A percentile compares a stretch with the other conserved stretches of the same genome.
Evolutionary conservation across 169 alveolate species (phyloP).

Genomic region (Eimeria necatrix): DNA sequence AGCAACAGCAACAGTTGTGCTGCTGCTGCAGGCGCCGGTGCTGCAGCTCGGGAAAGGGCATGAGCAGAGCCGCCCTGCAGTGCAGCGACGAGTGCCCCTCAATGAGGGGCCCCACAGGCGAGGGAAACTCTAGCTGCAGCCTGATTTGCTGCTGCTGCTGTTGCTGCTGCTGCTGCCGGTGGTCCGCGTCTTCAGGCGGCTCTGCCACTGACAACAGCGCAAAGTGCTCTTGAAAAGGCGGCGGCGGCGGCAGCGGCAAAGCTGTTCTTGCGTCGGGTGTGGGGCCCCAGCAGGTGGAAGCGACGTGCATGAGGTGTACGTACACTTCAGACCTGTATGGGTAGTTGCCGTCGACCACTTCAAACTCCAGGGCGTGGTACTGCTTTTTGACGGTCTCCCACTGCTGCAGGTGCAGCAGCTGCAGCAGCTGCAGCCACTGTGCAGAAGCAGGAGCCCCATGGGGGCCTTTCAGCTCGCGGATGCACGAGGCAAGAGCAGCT

Average conservation of each 20-base stretch:
- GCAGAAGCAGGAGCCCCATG: not conserved
- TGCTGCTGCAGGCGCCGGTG: not conserved
- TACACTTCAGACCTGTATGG: slow-evolving; percentile 74
- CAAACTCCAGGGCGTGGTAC: slow-evolving; percentile 72
- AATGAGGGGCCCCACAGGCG: not conserved
- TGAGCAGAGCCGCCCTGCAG: not conserved
- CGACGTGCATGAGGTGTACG: slow-evolving; percentile 70
- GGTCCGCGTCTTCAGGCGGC: not conserved
- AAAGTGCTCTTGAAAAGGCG: slow-evolving; percentile 57
- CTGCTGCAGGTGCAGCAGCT: slow-evolving; percentile 65
- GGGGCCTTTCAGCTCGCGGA: not conserved
- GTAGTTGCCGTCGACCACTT: slow-evolving; percentile 56
- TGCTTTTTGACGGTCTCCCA: slow-evolving; percentile 53
- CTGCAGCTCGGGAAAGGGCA: not conserved
- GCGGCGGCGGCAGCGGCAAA: slow-evolving; percentile 67
- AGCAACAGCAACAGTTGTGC: not conserved
- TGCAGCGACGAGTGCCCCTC: slow-evolving; percentile 54
- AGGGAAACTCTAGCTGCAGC: not conserved
- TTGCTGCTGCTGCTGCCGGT: slow-evolving; percentile 30
- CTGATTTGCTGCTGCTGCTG: slow-evolving; percentile 19
- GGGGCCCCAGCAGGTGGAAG: slow-evolving; percentile 67
- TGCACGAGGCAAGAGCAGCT: not conserved
- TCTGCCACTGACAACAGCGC: slow-evolving; percentile 48
- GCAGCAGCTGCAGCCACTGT: slow-evolving; percentile 65
- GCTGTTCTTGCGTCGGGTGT: not conserved